These are phyloP conservation scores for Termitomyces sp. DNA, from an alignment of 768 basidiomycete genomes.

Conservation along the genomic window DNA sequence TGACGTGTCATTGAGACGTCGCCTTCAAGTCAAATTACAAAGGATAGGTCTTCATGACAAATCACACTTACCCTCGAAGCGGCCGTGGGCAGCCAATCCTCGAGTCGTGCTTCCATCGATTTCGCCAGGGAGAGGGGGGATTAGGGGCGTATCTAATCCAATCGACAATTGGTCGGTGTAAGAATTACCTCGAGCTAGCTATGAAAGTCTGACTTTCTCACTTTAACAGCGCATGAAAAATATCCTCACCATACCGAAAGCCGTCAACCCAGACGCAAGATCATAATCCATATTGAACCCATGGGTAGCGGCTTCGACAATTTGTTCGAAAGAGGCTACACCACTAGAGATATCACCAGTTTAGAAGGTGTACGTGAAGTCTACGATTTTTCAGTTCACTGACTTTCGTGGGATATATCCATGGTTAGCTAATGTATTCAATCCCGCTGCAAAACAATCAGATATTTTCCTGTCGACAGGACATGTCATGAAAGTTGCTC, in stretches of 20 bases:
- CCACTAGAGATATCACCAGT: slow-evolving; percentile 4
- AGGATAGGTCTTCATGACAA: background rate
- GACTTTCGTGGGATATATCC: slow-evolving; percentile 17
- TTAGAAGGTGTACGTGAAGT: background rate
- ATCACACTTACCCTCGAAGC: slow-evolving; percentile 11
- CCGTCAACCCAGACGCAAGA: slow-evolving; percentile 13
- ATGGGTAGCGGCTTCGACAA: slow-evolving; percentile 9
- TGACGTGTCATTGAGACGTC: slow-evolving; percentile 18
- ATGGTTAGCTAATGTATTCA: slow-evolving; percentile 17
- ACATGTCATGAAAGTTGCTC: background rate
- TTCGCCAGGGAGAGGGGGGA: slow-evolving; percentile 14
- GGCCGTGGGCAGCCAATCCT: slow-evolving; percentile 14
- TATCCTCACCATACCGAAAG: slow-evolving; percentile 13
- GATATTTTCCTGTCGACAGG: background rate
- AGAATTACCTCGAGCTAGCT: slow-evolving; percentile 14
- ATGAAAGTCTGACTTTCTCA: background rate
- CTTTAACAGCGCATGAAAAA: background rate
- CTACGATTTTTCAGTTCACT: background rate
- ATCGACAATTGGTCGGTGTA: slow-evolving; percentile 14
- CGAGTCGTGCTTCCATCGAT: slow-evolving; percentile 14
- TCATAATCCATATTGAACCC: slow-evolving; percentile 17
- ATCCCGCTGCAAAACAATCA: slow-evolving; percentile 9
- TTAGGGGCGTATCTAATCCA: slow-evolving; percentile 6
- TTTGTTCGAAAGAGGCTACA: slow-evolving; percentile 15
- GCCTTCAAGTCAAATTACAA: background rate